These are phyloP conservation scores for Aethionema arabicum DNA, from an alignment of 345 rosid genomes.

Conservation along the genomic window DNA sequence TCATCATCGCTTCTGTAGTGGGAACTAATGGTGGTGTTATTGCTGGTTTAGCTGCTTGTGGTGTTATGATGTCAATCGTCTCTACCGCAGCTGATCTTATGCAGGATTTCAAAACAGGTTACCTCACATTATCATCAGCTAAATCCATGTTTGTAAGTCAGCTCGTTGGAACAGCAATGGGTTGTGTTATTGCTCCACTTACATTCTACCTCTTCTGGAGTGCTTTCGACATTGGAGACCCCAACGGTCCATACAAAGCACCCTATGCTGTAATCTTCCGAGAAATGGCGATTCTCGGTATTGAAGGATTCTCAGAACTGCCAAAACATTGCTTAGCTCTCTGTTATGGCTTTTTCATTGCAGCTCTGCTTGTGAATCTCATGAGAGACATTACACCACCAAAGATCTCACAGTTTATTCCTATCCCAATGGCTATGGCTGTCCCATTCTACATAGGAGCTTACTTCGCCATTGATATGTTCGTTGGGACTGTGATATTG, in stretches of 20 bases:
- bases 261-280: conserved; percentile 84
- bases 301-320: conserved; percentile 74
- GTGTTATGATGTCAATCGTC: conserved; percentile 90
- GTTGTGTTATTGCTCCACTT: conserved; percentile 83
- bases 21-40: conserved; percentile 82
- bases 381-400: conserved; percentile 65
- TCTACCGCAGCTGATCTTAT: conserved; percentile 94
- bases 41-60: conserved; percentile 87
- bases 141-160: conserved; percentile 93
- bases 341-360: conserved; percentile 68
- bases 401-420: conserved; percentile 70
- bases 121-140: conserved; percentile 84
- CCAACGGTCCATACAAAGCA: conserved; percentile 84
- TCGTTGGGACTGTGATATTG: conserved; percentile 73
- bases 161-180: conserved; percentile 81
- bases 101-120: conserved; percentile 95
- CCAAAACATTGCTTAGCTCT: conserved; percentile 77
- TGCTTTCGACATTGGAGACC: conserved; percentile 82
- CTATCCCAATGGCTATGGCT: conserved; percentile 94
- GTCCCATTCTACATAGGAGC: conserved; percentile 89
- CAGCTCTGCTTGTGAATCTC: conserved; percentile 64
- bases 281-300: conserved; percentile 85
- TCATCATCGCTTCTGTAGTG: conserved; percentile 75
- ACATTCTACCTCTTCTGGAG: conserved; percentile 91
- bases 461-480: conserved; percentile 89